Base-by-base conservation (phyloP, 768 basidiomycete species). In the Xanthoconium stramineum region DNA sequence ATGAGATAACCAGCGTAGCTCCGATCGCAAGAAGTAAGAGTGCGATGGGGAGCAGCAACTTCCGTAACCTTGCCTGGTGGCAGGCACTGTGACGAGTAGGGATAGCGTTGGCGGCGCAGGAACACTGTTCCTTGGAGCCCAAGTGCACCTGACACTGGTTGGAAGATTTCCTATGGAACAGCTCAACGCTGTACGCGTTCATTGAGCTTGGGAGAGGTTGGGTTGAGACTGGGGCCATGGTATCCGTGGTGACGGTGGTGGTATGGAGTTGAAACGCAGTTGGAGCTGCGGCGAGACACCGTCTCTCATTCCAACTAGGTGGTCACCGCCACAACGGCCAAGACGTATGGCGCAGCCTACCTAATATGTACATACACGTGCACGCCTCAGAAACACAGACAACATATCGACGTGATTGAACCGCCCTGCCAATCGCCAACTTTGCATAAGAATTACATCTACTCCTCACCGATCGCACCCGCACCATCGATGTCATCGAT, bases 21-120 rank as follows among this genome's bases (percentile, higher is more conserved):
- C 67, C 69, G 10, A 75, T 47, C 2, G 61, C 62, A 19, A 79
- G 55, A 38, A 79, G 53, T 0, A 64, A 55, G 39, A 74, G 59
- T 2, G 75, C 56, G 8, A 72, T 60, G 2, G 77, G 75, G 10
- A 76, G 43, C 17, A 80, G 57, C 40, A 80, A 51, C 20, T 64
- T 70, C 19, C 66, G 68, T 30, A 74, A 50, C 35, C 69, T 65
- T 10, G 64, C 62, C 47, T 63, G 61, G 52, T 76, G 72, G 57
- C 71, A 75, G 10, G 66, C 58, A 29, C 60, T 66, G 46, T 76
- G 74, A 47, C 55, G 44, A 38, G 61, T 13, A 33, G 67, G 53
- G 48, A 50, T n/a, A 0, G 65, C 46, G 24, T 65, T 61, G 20
- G 50, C 40, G 45, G 59, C 47, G 40, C 70, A 71, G 12, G 59